Base-by-base conservation (phyloP, 345 rosid genomes). In the Lepidium aucheri region DNA sequence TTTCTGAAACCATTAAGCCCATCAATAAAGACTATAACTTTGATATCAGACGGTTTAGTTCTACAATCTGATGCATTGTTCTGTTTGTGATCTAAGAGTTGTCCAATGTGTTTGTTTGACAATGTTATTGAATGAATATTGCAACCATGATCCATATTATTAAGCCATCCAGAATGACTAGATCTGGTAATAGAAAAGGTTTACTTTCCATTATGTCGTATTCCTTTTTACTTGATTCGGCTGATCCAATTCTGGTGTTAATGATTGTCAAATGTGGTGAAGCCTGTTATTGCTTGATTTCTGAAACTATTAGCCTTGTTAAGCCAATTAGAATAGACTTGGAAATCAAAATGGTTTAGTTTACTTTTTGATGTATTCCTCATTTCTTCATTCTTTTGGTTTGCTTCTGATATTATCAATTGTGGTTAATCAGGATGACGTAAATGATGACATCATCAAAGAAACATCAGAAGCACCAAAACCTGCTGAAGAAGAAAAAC, bases 401-500 rank as follows among this genome's bases (percentile, higher is more conserved):
- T 24, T 70, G 40, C 38, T 42, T 16, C 34, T 43, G 14, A 51
- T 51, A 18, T 13, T 57, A 69, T 42, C 8, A 16, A 62, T 39
- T 38, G 20, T 39, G 40, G 47, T 61, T 60, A 45, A 49, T 42
- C 79, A 93, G 96, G 97, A 90, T 13, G 97, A 88, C 55, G 91
- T 81, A 3, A 84, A 83, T 6, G 98, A 92, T 3, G 96, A 90
- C 33, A 54, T 30, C 75, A 86, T 86, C 63, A 93, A 93, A 80
- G 94, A 93, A 75, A 81, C 90, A 33, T 22, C 98, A 15, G 52
- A 95, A 18, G 54, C 98, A 9, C 43, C 96, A 9, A 93, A 86
- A 77, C 80, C 82, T 16, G 86, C 80, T 9, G 94, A 83, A 20
- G 83, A 83, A 20, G 83, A 85, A 53, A 73, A 82, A 78, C 84